These are phyloP conservation scores for Martensiomyces pterosporus DNA, from an alignment of 192 early-diverging fungal species.

Conservation along the genomic window DNA sequence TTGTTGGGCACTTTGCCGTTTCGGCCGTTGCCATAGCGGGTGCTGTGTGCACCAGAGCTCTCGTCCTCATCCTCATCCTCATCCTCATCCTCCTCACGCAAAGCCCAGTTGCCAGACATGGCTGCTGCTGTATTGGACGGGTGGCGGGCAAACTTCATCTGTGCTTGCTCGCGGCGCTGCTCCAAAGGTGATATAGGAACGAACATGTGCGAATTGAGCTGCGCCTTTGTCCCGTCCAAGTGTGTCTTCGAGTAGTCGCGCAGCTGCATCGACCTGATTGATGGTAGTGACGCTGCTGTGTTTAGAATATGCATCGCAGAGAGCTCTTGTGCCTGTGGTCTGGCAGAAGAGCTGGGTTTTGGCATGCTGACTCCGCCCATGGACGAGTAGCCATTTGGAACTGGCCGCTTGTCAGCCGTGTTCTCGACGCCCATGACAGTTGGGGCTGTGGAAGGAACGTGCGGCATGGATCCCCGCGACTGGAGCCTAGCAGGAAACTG, in stretches of 20 bases:
- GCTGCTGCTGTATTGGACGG: background rate
- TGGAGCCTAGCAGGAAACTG: conserved; percentile 26
- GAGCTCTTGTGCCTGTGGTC: conserved; percentile 25
- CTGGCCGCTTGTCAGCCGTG: background rate
- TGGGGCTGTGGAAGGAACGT: conserved; percentile 2
- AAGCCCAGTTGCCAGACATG: conserved; percentile 15
- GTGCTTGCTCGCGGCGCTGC: conserved; percentile 38
- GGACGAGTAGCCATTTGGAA: background rate
- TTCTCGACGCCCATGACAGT: background rate
- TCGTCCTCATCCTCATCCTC: conserved; percentile 11
- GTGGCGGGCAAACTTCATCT: conserved; percentile 2
- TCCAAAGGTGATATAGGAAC: conserved; percentile 48
- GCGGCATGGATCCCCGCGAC: conserved; percentile 30
- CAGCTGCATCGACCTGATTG: conserved; percentile 23
- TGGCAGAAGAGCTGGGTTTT: too few species aligned
- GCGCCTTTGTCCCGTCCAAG: conserved; percentile 17
- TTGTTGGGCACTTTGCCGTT: too few species aligned
- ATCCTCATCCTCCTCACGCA: conserved; percentile 45
- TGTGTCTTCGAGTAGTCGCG: conserved; percentile 23
- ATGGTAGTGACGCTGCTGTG: conserved; percentile 41
- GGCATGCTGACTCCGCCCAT: conserved; percentile 5
- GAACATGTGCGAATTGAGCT: conserved; percentile 26
- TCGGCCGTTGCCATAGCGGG: too few species aligned
- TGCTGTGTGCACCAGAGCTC: too few species aligned
- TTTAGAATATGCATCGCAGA: conserved; percentile 45